A percentile compares a stretch with the other conserved stretches of the same genome.
These are phyloP conservation scores for Afroboletus lepidellus DNA, from an alignment of 1,284 basidiomycete species.

Conservation along the genomic window DNA sequence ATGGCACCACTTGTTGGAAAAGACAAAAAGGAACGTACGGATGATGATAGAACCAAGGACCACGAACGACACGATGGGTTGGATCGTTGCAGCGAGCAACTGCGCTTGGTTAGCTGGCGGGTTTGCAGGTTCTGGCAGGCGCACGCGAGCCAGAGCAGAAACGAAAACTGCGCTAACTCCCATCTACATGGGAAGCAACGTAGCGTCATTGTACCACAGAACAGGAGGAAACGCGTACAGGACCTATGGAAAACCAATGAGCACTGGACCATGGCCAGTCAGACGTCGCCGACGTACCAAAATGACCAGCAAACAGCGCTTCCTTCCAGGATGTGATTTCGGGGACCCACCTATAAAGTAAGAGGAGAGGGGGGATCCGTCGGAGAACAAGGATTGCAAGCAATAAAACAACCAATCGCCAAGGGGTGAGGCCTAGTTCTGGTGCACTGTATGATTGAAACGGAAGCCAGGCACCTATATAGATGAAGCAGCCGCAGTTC, in stretches of 20 bases:
- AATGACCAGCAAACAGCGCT: slow-evolving; percentile 85
- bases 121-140: slow-evolving; percentile 57
- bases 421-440: slow-evolving; percentile 65
- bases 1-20: background rate
- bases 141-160: slow-evolving; percentile 70
- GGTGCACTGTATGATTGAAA: slow-evolving; percentile 67
- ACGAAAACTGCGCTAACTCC: slow-evolving; percentile 86
- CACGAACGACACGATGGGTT: slow-evolving; percentile 82
- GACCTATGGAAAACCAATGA: slow-evolving; percentile 41
- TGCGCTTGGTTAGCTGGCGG: slow-evolving; percentile 70
- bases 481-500: slow-evolving; percentile 86
- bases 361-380: slow-evolving; percentile 72
- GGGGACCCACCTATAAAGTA: slow-evolving; percentile 80
- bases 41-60: slow-evolving; percentile 82
- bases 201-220: background rate
- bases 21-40: slow-evolving; percentile 47
- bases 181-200: slow-evolving; percentile 45
- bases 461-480: slow-evolving; percentile 88
- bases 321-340: slow-evolving; percentile 80
- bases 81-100: slow-evolving; percentile 63
- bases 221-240: slow-evolving; percentile 41
- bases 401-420: slow-evolving; percentile 71
- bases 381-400: slow-evolving; percentile 68
- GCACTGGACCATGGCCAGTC: background rate
- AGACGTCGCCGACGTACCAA: slow-evolving; percentile 47